Base-by-base conservation (phyloP, 1,284 basidiomycete species). In the Malassezia vespertilionis region DNA sequence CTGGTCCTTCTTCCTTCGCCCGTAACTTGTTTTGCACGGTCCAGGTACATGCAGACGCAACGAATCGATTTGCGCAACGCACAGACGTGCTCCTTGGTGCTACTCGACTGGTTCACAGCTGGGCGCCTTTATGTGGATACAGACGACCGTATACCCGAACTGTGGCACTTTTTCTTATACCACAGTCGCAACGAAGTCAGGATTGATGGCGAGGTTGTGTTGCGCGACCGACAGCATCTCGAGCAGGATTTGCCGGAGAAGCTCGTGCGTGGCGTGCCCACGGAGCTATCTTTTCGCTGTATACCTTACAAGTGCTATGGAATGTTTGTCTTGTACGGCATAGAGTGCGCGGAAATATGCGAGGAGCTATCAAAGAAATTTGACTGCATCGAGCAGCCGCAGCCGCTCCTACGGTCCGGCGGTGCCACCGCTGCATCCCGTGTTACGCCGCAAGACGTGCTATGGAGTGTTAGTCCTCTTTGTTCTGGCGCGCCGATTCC, bases 101-200 rank as follows among this genome's bases (percentile, higher is more conserved):
- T 67, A 2, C 45, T 70, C 2, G 67, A 70, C 44, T 70, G 67
- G 67, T 60, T 68, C 46, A 70, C 65, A 0, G 56, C 65, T 2
- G 67, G 67, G 0, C 57, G 65, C 0, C 49, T 51, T 0, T 46
- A 52, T 2, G 54, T 60, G 2, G 48, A 44, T 21, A 34, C n/a
- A 28, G 39, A 40, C 8, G 35, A 64, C 76, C 81, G 17, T 76
- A 78, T 51, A 15, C 83, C 82, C 18, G 91, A 97, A 68, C 79
- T 84, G 40, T 97, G 91, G 91, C 79, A 73, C 1, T 93, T 96
- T 71, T 78, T 81, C 32, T 75, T 78, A 47, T 96, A 95, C 68
- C 79, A 81, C 62, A 89, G 83, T 58, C 73, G 79, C 33, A 95
- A 95, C 72, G 87, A 95, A 69, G 74, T 96, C 17, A 79, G 80